Conservation (phyloP, 2,329 filamentous ascomycete genomes). For the Blumeriella jaapii region DNA sequence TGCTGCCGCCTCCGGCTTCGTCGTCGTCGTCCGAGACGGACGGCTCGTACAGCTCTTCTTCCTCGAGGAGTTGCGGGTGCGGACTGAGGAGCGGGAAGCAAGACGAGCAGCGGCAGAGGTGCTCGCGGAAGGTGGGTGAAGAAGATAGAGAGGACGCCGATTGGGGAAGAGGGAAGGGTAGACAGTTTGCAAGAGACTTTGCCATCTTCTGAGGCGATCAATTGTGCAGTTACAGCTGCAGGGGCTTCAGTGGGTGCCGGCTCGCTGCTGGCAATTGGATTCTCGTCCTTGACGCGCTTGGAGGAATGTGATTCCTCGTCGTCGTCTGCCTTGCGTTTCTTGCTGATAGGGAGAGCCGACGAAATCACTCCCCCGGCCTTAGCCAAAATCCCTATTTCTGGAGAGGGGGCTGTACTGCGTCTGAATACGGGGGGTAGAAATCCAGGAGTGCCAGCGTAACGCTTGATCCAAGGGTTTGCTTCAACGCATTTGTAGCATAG, state of each 20-base stretch:
- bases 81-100: slow-evolving; percentile 64
- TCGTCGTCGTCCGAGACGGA: slow-evolving; percentile 62
- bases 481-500: slow-evolving; percentile 92
- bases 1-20: slow-evolving; percentile 41
- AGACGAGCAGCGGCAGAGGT: slow-evolving; percentile 69
- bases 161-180: slow-evolving; percentile 43
- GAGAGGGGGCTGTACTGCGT: slow-evolving; percentile 25
- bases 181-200: slow-evolving; percentile 45
- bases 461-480: slow-evolving; percentile 82
- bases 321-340: slow-evolving; percentile 56
- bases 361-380: slow-evolving; percentile 17
- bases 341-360: slow-evolving; percentile 27
- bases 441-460: slow-evolving; percentile 67
- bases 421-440: slow-evolving; percentile 66
- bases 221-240: not conserved
- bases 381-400: slow-evolving; percentile 21
- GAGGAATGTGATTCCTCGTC: slow-evolving; percentile 27
- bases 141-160: slow-evolving; percentile 67
- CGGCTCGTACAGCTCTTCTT: slow-evolving; percentile 90
- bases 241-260: not conserved
- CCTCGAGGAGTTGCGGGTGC: slow-evolving; percentile 77
- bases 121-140: slow-evolving; percentile 67
- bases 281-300: slow-evolving; percentile 39
- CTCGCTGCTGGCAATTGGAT: not conserved
- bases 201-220: slow-evolving; percentile 6